phyloP scores from a whole-genome alignment of 768 basidiomycete genomes.

The Leccinum olivaceopallidum region DNA sequence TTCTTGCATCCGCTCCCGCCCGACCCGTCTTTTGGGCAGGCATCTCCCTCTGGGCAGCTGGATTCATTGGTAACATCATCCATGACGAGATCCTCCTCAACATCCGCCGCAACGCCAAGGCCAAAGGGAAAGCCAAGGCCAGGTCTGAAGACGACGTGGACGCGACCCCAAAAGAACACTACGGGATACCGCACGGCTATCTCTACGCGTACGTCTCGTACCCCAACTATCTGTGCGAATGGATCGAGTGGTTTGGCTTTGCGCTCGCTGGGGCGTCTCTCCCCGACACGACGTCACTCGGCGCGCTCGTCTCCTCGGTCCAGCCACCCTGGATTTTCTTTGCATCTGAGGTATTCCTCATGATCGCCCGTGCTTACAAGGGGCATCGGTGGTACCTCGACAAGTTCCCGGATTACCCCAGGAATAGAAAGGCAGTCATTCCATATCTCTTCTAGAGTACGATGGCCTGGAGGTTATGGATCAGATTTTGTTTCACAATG shows the following conservation, averaged over 20 bases:
- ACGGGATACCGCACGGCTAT: constrained; percentile 78
- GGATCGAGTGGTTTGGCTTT: constrained; percentile 92
- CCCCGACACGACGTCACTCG: constrained; percentile 35
- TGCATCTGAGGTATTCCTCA: constrained; percentile 64
- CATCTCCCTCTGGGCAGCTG: constrained; percentile 63
- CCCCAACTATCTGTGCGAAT: constrained; percentile 95
- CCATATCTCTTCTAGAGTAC: constrained; percentile 63
- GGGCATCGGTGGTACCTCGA: constrained; percentile 86
- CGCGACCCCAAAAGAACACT: constrained; percentile 47
- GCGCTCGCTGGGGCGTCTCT: constrained; percentile 70
- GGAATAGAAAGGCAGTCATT: constrained; percentile 73
- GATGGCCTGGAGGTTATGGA: background rate
- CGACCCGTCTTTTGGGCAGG: constrained; percentile 61
- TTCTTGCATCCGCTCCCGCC: constrained; percentile 35
- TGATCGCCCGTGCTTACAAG: constrained; percentile 79
- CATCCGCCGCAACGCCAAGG: constrained; percentile 66
- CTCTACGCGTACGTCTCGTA: constrained; percentile 80
- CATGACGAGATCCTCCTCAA: constrained; percentile 91
- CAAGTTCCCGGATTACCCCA: constrained; percentile 82
- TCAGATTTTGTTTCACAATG: background rate
- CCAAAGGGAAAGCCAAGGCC: constrained; percentile 32
- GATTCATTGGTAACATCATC: constrained; percentile 76
- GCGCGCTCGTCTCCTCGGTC: constrained; percentile 44
- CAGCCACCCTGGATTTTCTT: constrained; percentile 83
- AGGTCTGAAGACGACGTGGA: constrained; percentile 29